Percentiles rank a stretch among this genome's conserved stretches.
These are phyloP conservation scores for Biscutella laevigata DNA, from an alignment of 441 rosid species.

Conservation along the genomic window DNA sequence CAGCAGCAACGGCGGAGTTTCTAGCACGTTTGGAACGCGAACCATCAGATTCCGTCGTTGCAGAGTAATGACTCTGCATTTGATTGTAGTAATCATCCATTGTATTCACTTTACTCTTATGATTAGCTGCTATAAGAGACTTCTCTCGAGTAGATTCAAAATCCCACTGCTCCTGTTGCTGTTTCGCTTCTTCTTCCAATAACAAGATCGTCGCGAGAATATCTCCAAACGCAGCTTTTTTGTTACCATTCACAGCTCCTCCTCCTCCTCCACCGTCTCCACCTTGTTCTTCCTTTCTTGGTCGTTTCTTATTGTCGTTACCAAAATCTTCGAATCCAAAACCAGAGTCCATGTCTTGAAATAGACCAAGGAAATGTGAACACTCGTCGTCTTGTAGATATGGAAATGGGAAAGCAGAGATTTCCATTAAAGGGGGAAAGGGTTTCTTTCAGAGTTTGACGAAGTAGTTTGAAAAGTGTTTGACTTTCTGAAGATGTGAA, in stretches of 20 bases:
- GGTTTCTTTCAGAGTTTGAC: too few species aligned
- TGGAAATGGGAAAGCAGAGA: too few species aligned
- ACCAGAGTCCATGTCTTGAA: neutral
- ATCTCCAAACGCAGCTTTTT: constrained; percentile 34
- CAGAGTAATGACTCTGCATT: constrained; percentile 32
- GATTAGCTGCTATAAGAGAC: constrained; percentile 37
- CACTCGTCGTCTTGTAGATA: too few species aligned
- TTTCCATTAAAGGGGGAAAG: too few species aligned
- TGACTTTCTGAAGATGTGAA: too few species aligned
- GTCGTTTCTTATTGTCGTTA: constrained; percentile 35
- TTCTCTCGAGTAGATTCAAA: constrained; percentile 34
- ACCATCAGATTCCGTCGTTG: constrained; percentile 28
- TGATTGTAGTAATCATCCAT: constrained; percentile 36
- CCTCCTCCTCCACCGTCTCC: constrained; percentile 6
- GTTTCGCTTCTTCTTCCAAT: constrained; percentile 57
- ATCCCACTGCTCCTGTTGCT: constrained; percentile 30
- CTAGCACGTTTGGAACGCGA: constrained; percentile 38
- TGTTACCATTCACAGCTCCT: constrained; percentile 15
- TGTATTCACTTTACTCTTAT: constrained; percentile 22
- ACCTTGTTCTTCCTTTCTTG: constrained; percentile 30
- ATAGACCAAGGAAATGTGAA: too few species aligned
- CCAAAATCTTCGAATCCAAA: constrained; percentile 20
- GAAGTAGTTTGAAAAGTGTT: too few species aligned
- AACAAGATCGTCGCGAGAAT: constrained; percentile 44
- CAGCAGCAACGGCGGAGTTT: constrained; percentile 27